Evolutionary conservation across 208 protist genomes (phyloP).

Genomic region (Leishmania gerbilli): DNA sequence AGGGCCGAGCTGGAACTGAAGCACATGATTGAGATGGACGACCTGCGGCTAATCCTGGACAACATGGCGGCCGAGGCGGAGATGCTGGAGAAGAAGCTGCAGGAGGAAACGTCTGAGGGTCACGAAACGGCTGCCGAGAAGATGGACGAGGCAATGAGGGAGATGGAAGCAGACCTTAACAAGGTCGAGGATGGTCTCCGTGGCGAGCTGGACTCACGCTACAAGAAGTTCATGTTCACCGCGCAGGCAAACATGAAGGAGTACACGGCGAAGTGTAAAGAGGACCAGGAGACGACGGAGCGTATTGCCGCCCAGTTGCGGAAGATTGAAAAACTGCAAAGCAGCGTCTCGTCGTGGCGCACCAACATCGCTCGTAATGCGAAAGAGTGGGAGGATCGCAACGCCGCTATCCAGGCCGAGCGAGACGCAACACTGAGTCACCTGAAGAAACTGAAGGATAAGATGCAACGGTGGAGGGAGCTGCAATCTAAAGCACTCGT

Average conservation of each 20-base stretch:
- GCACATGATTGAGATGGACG: conserved; percentile 80
- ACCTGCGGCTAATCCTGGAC: conserved; percentile 89
- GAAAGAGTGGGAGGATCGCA: conserved; percentile 93
- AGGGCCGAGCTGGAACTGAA: conserved; percentile 78
- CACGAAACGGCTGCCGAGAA: conserved; percentile 93
- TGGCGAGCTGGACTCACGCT: conserved; percentile 77
- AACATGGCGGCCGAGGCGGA: conserved; percentile 91
- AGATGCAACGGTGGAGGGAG: conserved; percentile 94
- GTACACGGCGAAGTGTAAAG: conserved; percentile 95
- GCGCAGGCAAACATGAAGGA: conserved; percentile 95
- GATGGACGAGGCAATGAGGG: conserved; percentile 91
- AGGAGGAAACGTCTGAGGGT: conserved; percentile 83
- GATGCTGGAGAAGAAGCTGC: conserved; percentile 85
- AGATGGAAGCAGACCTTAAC: conserved; percentile 85
- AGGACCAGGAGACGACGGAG: conserved; percentile 92
- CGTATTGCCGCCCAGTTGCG: conserved; percentile 89
- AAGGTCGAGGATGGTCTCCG: conserved; percentile 71
- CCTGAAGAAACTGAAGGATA: conserved; percentile 93
- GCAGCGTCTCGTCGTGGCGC: conserved; percentile 90
- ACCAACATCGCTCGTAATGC: conserved; percentile 90
- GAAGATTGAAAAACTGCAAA: conserved; percentile 95
- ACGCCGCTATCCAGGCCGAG: conserved; percentile 90
- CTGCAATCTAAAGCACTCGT: conserved; percentile 82
- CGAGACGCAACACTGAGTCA: conserved; percentile 91
- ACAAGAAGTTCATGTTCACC: conserved; percentile 92